Percentiles rank a stretch among this genome's conserved stretches.
Conservation (phyloP, 306 rosid genomes). For the apple (Malus domestica) region DNA sequence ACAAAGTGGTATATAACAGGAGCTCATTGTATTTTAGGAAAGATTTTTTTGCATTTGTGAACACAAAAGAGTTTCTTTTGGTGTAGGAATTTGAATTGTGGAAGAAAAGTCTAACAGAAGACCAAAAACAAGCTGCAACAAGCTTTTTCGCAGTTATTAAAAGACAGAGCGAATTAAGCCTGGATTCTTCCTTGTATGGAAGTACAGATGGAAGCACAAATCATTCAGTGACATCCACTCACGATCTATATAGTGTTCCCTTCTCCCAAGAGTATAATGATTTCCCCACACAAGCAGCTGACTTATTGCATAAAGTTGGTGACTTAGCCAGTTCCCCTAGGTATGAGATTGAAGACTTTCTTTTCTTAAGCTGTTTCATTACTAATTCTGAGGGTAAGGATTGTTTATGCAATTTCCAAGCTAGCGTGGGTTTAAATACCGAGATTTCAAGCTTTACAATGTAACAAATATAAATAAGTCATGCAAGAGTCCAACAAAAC, state of each 20-base stretch:
- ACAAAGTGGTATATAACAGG: slow-evolving; percentile 55
- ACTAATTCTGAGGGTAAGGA: background rate
- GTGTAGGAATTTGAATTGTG: slow-evolving; percentile 77
- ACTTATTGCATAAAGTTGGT: slow-evolving; percentile 81
- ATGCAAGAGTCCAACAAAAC: background rate
- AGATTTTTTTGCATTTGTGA: slow-evolving; percentile 8
- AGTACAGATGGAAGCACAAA: slow-evolving; percentile 8
- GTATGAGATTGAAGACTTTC: slow-evolving; percentile 29
- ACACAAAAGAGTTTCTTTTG: slow-evolving; percentile 19
- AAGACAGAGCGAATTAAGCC: slow-evolving; percentile 52
- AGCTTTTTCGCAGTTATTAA: slow-evolving; percentile 73
- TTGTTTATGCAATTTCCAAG: background rate
- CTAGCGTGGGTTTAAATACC: background rate
- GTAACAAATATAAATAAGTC: background rate
- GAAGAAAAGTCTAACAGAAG: slow-evolving; percentile 58
- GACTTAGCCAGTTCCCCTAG: slow-evolving; percentile 53
- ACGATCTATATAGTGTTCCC: slow-evolving; percentile 58
- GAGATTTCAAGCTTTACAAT: background rate
- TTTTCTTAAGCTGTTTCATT: background rate
- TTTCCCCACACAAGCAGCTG: slow-evolving; percentile 62
- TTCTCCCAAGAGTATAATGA: slow-evolving; percentile 69
- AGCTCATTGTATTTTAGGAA: slow-evolving; percentile 9
- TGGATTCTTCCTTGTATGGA: slow-evolving; percentile 37
- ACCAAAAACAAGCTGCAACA: slow-evolving; percentile 56
- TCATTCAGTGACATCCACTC: slow-evolving; percentile 17